These are phyloP conservation scores for Penicillium paneum DNA, from an alignment of 2,329 filamentous ascomycete genomes.

Conservation along the genomic window DNA sequence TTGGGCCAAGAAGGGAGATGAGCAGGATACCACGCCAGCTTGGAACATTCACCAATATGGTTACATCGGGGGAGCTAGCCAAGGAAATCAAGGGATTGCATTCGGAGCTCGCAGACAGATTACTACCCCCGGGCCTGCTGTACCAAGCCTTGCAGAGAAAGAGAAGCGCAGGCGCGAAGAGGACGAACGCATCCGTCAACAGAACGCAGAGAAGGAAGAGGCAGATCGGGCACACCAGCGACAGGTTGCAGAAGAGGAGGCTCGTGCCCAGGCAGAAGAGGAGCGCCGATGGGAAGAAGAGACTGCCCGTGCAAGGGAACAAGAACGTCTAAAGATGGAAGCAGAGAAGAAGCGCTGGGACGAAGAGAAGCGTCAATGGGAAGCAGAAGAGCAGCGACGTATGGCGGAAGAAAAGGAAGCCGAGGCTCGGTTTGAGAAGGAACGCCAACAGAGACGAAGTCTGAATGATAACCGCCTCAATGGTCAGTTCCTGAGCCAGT, in stretches of 20 bases:
- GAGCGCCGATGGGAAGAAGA: slow-evolving; percentile 49
- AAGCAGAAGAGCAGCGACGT: slow-evolving; percentile 69
- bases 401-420: slow-evolving; percentile 70
- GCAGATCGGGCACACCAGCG: slow-evolving; percentile 48
- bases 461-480: slow-evolving; percentile 66
- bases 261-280: slow-evolving; percentile 44
- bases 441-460: slow-evolving; percentile 60
- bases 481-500: slow-evolving; percentile 83
- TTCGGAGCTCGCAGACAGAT: slow-evolving; percentile 93
- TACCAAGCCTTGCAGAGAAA: slow-evolving; percentile 81
- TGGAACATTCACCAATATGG: slow-evolving; percentile 99
- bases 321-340: slow-evolving; percentile 46
- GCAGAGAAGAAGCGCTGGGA: slow-evolving; percentile 48
- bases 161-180: slow-evolving; percentile 64
- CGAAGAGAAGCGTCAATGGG: slow-evolving; percentile 66
- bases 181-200: slow-evolving; percentile 50
- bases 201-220: slow-evolving; percentile 47
- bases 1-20: slow-evolving; percentile 85
- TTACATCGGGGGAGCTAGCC: slow-evolving; percentile 95
- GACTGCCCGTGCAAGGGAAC: slow-evolving; percentile 49
- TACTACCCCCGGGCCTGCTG: slow-evolving; percentile 72
- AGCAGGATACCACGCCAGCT: slow-evolving; percentile 76
- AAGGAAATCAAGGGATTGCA: slow-evolving; percentile 88
- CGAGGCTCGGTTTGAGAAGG: slow-evolving; percentile 63
- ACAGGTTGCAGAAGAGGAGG: slow-evolving; percentile 52